Percentiles rank a stretch among this genome's conserved stretches.
These are phyloP conservation scores for Diaporthe batatas DNA, from an alignment of 2,329 filamentous ascomycete species.

Conservation along the genomic window DNA sequence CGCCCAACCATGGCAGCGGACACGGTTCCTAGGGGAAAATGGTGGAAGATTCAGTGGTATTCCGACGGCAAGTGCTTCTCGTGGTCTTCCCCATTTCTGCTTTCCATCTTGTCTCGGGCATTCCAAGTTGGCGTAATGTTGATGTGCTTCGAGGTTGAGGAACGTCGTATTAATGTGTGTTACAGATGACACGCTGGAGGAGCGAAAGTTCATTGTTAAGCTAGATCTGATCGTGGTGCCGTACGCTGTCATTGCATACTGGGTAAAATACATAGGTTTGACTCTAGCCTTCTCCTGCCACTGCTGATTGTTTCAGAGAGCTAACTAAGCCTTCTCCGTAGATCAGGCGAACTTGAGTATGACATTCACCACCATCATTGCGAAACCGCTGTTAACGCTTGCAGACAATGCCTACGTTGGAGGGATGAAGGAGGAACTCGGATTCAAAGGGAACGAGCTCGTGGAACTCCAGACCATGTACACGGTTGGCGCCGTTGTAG, in stretches of 20 bases:
- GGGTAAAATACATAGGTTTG: conserved; percentile 60
- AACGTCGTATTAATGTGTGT: background rate
- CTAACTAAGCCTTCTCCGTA: background rate
- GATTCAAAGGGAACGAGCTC: conserved; percentile 41
- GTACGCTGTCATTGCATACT: conserved; percentile 67
- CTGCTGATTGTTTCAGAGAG: background rate
- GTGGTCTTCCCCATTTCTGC: background rate
- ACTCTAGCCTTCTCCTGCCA: background rate
- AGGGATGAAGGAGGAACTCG: conserved; percentile 43
- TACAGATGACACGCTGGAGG: conserved; percentile 61
- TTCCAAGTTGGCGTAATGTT: background rate
- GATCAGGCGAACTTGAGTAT: conserved; percentile 15
- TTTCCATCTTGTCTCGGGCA: too few species aligned
- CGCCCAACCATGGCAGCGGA: background rate
- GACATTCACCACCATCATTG: background rate
- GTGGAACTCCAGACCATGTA: conserved; percentile 68
- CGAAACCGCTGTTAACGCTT: conserved; percentile 42
- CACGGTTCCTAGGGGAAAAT: conserved; percentile 11
- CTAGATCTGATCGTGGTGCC: conserved; percentile 68
- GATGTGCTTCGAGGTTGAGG: background rate
- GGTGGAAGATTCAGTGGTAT: conserved; percentile 31
- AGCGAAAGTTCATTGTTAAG: conserved; percentile 66
- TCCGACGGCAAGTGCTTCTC: background rate
- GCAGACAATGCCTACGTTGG: conserved; percentile 54
- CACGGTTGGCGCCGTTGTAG: conserved; percentile 62